Base-by-base conservation (phyloP, 345 rosid species). In the Abelmoschus esculentus region DNA sequence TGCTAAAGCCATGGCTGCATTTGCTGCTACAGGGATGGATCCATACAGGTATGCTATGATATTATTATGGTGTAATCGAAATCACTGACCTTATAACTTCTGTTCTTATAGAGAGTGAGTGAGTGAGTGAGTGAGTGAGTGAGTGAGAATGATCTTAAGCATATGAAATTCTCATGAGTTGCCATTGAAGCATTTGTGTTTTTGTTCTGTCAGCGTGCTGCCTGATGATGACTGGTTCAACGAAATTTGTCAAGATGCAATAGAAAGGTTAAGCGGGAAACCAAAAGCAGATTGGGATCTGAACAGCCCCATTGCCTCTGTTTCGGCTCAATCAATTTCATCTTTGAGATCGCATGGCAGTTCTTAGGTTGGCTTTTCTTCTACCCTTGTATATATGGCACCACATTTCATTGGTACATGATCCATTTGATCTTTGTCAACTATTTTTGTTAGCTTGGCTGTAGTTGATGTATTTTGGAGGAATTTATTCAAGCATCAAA, bases 201-300 rank as follows among this genome's bases (percentile, higher is more conserved):
- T 61, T 4, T 66, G 65, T 66, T 47, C 15, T 72, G 50, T 63
- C 89, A 96, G 99, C 38, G 85, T 82, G 42, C 86, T 96, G 74
- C 98, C 98, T 1, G 95, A 85, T 72, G 97, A 96, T 63, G 96
- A 84, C 5, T 92, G 98, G 98, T 96, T 96, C 81, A 83, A 83
- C 49, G 97, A 87, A 3, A 71, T 90, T 64, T 92, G 96, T 76
- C 81, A 81, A 75, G 99, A 92, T 19, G 90, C 87, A 70, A 83
- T 89, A 40, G 99, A 90, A 69, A 88, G 91, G 73, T 70, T 92
- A 80, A 90, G 98, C 47, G 98, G 99, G 55, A 96, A 83, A 73
- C 78, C 89, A 0, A 96, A 85, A 75, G 91, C 83, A 14, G 99
- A 95, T 9, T 76, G 87, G 26, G 92, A 89, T 67, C 80, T 75